phyloP scores from a whole-genome alignment of 148 eudicot genomes.

The Amaranthus cruentus region DNA sequence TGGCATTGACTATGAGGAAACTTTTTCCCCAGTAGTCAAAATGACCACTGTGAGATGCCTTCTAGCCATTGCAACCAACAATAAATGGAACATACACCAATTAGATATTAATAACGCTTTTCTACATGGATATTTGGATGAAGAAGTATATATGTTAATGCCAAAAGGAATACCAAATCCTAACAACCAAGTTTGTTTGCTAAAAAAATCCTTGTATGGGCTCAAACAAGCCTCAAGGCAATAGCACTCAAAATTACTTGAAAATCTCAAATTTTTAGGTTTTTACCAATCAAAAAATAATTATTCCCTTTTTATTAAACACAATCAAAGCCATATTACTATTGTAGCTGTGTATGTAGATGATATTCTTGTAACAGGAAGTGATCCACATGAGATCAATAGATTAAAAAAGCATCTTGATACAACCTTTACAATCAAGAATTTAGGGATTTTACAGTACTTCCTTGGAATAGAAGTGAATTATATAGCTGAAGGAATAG shows the following conservation, averaged over 20 bases:
- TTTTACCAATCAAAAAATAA: not conserved
- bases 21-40: constrained; percentile 1
- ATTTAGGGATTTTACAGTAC: not conserved
- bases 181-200: not conserved
- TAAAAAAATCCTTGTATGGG: not conserved
- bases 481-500: not conserved
- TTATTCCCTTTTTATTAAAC: not conserved
- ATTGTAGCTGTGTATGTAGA: not conserved
- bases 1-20: not conserved
- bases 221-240: constrained; percentile 1
- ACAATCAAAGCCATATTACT: not conserved
- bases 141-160: not conserved
- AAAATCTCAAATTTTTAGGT: not conserved
- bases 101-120: not conserved
- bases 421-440: not conserved
- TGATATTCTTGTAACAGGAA: not conserved
- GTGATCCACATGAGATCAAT: too few species aligned
- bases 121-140: not conserved
- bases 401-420: not conserved
- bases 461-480: not conserved
- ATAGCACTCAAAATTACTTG: not conserved
- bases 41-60: not conserved
- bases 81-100: not conserved
- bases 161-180: not conserved
- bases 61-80: not conserved